phyloP scores from a whole-genome alignment of 2,329 filamentous ascomycete species.

The Endothia cerciana region DNA sequence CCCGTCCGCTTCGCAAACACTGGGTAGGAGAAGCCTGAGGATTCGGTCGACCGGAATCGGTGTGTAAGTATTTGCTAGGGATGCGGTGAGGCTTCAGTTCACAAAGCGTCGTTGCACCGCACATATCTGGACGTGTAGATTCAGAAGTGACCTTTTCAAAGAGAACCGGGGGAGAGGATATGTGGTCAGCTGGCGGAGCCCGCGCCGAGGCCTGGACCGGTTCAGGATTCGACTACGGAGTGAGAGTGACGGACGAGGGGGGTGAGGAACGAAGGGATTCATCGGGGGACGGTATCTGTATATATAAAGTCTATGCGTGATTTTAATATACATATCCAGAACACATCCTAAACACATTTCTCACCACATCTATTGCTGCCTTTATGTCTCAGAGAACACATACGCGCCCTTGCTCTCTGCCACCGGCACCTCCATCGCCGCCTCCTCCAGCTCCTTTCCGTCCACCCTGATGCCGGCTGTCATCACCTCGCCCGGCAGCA shows the following conservation, averaged over 20 bases:
- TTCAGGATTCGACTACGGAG: constrained; percentile 61
- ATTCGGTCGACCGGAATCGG: too few species aligned
- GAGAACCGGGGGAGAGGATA: constrained; percentile 61
- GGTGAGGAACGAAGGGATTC: not conserved
- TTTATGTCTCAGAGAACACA: constrained; percentile 72
- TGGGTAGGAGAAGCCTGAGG: too few species aligned
- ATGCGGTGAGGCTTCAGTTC: constrained; percentile 70
- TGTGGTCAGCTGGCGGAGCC: constrained; percentile 80
- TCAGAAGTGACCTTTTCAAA: constrained; percentile 82
- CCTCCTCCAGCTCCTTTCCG: constrained; percentile 84
- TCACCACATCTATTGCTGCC: too few species aligned
- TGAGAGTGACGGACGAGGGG: constrained; percentile 27
- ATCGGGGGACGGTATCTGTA: not conserved
- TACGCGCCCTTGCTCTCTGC: constrained; percentile 80
- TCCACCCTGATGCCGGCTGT: constrained; percentile 78
- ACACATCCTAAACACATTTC: not conserved
- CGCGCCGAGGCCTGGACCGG: constrained; percentile 63
- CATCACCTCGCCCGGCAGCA: constrained; percentile 85
- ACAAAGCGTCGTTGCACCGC: constrained; percentile 87
- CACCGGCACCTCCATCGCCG: constrained; percentile 80
- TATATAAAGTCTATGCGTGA: constrained; percentile 21
- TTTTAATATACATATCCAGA: constrained; percentile 11
- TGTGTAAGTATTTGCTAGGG: too few species aligned
- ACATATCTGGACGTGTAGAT: constrained; percentile 93
- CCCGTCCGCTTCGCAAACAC: too few species aligned